Evolutionary conservation across 2,329 filamentous ascomycete genomes (phyloP).

Genomic region (Trichoderma harzianum): DNA sequence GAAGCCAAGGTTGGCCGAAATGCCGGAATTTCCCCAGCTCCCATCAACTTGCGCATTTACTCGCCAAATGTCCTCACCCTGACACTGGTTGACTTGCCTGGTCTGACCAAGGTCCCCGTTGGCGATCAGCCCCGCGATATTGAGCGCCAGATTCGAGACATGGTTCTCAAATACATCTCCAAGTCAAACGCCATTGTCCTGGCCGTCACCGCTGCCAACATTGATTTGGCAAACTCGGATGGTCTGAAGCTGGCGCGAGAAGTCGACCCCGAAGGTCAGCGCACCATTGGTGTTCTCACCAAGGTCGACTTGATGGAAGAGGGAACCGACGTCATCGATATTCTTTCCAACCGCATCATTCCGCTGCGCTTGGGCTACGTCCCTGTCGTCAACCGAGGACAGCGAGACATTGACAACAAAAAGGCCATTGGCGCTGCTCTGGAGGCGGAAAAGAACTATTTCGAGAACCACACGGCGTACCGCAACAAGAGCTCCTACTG

Average conservation of each 20-base stretch:
- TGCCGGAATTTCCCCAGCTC: constrained; percentile 90
- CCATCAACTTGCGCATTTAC: constrained; percentile 98
- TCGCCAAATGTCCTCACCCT: constrained; percentile 96
- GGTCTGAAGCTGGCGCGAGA: constrained; percentile 93
- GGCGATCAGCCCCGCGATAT: constrained; percentile 96
- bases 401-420: constrained; percentile 98
- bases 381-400: constrained; percentile 94
- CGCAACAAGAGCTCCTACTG: constrained; percentile 98
- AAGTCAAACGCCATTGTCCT: constrained; percentile 98
- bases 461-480: constrained; percentile 98
- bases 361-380: constrained; percentile 92
- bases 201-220: constrained; percentile 93
- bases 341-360: constrained; percentile 95
- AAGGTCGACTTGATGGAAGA: constrained; percentile 99
- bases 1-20: constrained; percentile 95
- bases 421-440: constrained; percentile 87
- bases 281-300: constrained; percentile 96
- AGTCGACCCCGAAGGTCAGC: constrained; percentile 94
- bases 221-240: constrained; percentile 97
- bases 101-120: constrained; percentile 93
- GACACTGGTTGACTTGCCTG: constrained; percentile 93
- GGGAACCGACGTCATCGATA: constrained; percentile 96
- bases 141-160: constrained; percentile 92
- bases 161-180: constrained; percentile 98
- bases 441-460: constrained; percentile 94